Evolutionary conservation across 208 protist genomes (phyloP), one percentile per base, ranked within the genome.

Genomic region (Crithidia acanthocephali): DNA sequence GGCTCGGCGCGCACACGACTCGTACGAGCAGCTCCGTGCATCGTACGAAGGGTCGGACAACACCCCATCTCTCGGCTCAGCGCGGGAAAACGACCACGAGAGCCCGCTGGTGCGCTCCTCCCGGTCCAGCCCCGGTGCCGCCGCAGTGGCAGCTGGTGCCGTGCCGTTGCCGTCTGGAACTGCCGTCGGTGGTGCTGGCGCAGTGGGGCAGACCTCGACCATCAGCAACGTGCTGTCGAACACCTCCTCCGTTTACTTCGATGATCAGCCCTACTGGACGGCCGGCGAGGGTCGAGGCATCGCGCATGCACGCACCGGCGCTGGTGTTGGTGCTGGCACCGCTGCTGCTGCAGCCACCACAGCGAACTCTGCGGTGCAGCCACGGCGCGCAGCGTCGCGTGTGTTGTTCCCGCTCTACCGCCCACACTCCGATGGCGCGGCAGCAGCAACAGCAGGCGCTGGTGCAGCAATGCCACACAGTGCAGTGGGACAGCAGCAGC

Each of bases 231-330:
- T 63, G 20, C 15, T 66, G 27, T 67, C 44, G 27, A 69, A 52
- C 47, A 47, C 72, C 28, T 71, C 72, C 10, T 76, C 72, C 35
- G 56, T 70, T 22, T 76, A 76, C 72, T 76, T 76, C 20, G 72
- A 76, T 45, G 48, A 60, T 44, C 61, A 66, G 61, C 61, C 61
- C 28, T 66, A 44, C 47, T 56, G 37, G 37, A 61, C 35, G 20
- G 52, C 30, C n/a, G 20, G 37, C 10, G 59, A 33, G 27, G 44
- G 33, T 4, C 37, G 59, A 0, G 28, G 18, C 13, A 52, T 5
- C 61, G 16, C 47, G 15, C n/a, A 25, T 37, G 15, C 3, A 22
- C 1, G 63, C 51, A 30, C 27, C 7, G 2, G 28, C 16, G 23
- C 57, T 42, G 44, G 28, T 7, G 18, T 28, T 9, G 20, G 18